Evolutionary conservation across 2,329 filamentous ascomycete genomes (phyloP).

Genomic region (Cyclaneusma minus): DNA sequence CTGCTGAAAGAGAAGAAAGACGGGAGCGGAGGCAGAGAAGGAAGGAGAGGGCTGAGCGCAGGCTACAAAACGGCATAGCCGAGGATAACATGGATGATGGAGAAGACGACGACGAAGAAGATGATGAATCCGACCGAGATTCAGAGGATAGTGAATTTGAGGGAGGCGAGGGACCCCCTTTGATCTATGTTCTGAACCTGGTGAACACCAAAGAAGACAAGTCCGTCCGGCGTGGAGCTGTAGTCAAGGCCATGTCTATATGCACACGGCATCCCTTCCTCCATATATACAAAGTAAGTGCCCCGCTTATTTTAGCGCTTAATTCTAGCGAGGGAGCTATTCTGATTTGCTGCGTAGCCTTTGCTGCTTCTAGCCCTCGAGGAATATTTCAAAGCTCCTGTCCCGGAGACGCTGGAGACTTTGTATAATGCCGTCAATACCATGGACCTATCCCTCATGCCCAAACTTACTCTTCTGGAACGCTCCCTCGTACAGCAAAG

Average conservation of each 20-base stretch:
- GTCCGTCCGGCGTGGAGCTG: constrained; percentile 77
- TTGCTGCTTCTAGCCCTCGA: constrained; percentile 80
- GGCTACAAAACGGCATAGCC: constrained; percentile 26
- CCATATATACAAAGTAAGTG: constrained; percentile 85
- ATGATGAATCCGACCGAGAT: constrained; percentile 34
- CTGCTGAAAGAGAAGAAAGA: constrained; percentile 44
- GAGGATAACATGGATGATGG: constrained; percentile 29
- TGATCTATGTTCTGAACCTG: constrained; percentile 93
- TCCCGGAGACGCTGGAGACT: constrained; percentile 72
- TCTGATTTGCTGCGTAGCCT: constrained; percentile 36
- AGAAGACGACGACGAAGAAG: constrained; percentile 30
- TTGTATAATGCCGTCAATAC: constrained; percentile 87
- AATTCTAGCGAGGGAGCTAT: constrained; percentile 8
- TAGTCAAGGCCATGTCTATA: constrained; percentile 98
- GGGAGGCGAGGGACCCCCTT: constrained; percentile 66
- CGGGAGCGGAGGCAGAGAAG: constrained; percentile 33
- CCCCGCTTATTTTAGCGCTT: constrained; percentile 3
- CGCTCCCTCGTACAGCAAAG: constrained; percentile 74
- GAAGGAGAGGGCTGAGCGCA: constrained; percentile 32
- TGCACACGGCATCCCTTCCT: constrained; percentile 95
- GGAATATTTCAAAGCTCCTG: constrained; percentile 89
- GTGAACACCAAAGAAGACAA: constrained; percentile 98
- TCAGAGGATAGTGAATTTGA: constrained; percentile 47
- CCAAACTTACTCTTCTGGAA: constrained; percentile 69
- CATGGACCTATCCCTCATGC: constrained; percentile 94